Percentiles rank a stretch among this genome's conserved stretches.
Evolutionary conservation across 2,329 filamentous ascomycete species (phyloP).

Genomic region (Fonsecaea multimorphosa): DNA sequence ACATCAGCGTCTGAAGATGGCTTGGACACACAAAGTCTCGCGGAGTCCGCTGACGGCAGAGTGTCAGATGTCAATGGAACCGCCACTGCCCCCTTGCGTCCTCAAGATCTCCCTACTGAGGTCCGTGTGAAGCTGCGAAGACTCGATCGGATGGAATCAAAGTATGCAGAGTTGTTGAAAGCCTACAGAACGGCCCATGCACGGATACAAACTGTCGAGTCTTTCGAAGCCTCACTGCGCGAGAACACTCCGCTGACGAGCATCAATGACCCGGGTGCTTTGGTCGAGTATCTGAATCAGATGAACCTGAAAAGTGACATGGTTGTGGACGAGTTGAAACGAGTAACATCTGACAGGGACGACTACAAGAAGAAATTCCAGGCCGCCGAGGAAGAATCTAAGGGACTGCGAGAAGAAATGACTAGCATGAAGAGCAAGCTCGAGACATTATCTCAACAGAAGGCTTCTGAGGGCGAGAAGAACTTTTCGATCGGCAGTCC

Average conservation of each 20-base stretch:
- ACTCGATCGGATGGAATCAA: constrained; percentile 86
- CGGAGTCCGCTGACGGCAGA: constrained; percentile 39
- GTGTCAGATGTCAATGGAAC: constrained; percentile 37
- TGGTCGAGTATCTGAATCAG: constrained; percentile 90
- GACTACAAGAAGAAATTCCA: constrained; percentile 76
- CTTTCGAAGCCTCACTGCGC: constrained; percentile 87
- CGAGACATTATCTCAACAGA: constrained; percentile 44
- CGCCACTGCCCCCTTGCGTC: constrained; percentile 39
- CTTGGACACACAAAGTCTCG: constrained; percentile 38
- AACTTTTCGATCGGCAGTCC: background rate
- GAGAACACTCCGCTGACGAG: constrained; percentile 92
- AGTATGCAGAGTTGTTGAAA: constrained; percentile 86
- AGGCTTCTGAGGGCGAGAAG: constrained; percentile 31
- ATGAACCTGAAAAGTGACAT: constrained; percentile 85
- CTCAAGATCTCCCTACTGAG: constrained; percentile 71
- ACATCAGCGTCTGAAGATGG: constrained; percentile 37
- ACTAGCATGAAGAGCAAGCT: constrained; percentile 56
- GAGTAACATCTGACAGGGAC: constrained; percentile 81
- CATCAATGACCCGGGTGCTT: constrained; percentile 80
- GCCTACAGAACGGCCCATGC: constrained; percentile 92
- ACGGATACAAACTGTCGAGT: constrained; percentile 83
- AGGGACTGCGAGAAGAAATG: constrained; percentile 68
- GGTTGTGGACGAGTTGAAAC: constrained; percentile 91
- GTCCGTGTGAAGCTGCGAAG: constrained; percentile 77
- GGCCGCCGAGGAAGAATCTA: constrained; percentile 69